Conservation (phyloP, 495 filamentous ascomycete genomes). For the Tuber calosporum region DNA sequence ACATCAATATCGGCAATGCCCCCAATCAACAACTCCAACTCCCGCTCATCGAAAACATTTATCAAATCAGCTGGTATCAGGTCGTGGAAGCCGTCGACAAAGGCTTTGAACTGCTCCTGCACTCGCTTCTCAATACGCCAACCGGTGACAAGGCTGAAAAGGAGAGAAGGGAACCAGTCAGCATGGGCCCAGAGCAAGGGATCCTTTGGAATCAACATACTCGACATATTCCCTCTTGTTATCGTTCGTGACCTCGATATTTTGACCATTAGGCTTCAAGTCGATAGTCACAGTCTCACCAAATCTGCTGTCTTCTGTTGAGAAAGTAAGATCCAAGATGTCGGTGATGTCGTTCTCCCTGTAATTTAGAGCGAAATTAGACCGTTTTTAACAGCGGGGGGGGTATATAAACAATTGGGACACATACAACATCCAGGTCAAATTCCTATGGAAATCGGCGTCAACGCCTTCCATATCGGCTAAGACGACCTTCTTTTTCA, state of each 20-base stretch:
- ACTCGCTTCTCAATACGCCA: constrained; percentile 99
- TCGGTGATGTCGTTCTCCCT: constrained; percentile 89
- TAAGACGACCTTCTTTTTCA: constrained; percentile 83
- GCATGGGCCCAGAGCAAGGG: constrained; percentile 15
- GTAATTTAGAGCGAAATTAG: constrained; percentile 9
- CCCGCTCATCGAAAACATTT: constrained; percentile 97
- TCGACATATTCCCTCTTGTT: constrained; percentile 95
- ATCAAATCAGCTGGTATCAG: constrained; percentile 93
- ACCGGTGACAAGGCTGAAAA: constrained; percentile 74
- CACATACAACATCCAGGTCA: constrained; percentile 83
- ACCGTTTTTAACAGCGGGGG: not conserved
- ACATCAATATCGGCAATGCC: constrained; percentile 99
- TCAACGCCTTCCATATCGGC: constrained; percentile 99
- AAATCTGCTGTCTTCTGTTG: constrained; percentile 94
- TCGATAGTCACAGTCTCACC: constrained; percentile 88
- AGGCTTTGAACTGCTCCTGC: constrained; percentile 95
- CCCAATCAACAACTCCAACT: constrained; percentile 91
- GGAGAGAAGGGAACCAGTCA: constrained; percentile 8
- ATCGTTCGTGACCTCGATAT: constrained; percentile 93
- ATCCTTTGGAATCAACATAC: constrained; percentile 47
- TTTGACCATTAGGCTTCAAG: constrained; percentile 78
- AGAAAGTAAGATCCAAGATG: constrained; percentile 87
- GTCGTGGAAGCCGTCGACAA: constrained; percentile 95
- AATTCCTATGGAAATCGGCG: constrained; percentile 87
- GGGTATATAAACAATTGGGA: not conserved